phyloP scores from a whole-genome alignment of 495 filamentous ascomycete genomes.

The Neurospora sp. region DNA sequence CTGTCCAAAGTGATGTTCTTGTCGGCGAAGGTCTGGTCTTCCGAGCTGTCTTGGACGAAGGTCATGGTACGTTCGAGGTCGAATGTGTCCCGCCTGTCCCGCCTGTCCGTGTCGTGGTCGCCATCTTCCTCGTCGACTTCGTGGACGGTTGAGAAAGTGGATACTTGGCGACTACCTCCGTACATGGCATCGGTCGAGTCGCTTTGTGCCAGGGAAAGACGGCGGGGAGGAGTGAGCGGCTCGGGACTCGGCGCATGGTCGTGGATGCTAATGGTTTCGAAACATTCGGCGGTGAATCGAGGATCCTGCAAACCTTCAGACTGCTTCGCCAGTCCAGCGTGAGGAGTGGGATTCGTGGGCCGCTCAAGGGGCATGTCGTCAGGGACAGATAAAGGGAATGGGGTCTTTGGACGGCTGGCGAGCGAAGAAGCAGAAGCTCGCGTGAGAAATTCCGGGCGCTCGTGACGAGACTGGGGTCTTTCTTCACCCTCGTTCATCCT shows the following conservation, averaged over 20 bases:
- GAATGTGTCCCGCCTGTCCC: not conserved
- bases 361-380: not conserved
- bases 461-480: not conserved
- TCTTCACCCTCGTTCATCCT: not conserved
- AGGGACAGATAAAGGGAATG: not conserved
- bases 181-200: not conserved
- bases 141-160: not conserved
- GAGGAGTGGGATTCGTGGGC: constrained; percentile 4
- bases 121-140: not conserved
- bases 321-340: not conserved
- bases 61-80: not conserved
- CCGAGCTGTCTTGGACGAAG: not conserved
- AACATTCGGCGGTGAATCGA: not conserved
- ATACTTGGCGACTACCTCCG: not conserved
- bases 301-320: not conserved
- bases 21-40: not conserved
- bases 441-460: not conserved
- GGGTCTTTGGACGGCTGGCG: not conserved
- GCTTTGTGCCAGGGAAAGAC: not conserved
- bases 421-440: not conserved
- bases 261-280: not conserved
- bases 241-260: not conserved
- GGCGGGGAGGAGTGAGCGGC: not conserved
- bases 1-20: not conserved
- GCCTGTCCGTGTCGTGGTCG: not conserved